Evolutionary conservation across 169 alveolate species (phyloP), one percentile per base, ranked within the genome.

Genomic region (Babesia bigemina): DNA sequence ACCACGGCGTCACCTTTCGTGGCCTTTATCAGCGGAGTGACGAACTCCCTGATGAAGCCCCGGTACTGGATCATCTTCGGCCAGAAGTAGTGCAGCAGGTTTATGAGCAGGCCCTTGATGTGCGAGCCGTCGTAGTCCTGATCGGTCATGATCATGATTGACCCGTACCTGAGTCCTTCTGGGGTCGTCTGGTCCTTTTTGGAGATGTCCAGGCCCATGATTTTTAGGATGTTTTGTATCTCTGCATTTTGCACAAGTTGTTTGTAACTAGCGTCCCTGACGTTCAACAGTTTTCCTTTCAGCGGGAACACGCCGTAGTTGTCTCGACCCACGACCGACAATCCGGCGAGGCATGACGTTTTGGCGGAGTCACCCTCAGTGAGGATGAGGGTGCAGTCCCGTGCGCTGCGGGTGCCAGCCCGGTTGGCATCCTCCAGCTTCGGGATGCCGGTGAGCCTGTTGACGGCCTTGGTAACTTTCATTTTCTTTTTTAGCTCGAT

Each of bases 311-410:
- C 99, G 13, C 99, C 99, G 91, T 92, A 98, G 55, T 91, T 91
- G 85, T 98, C 99, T 66, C 99, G 92, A 3, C 99, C 99, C 3
- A 97, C 98, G 56, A 97, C 98, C 66, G 98, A 98, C 33, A 98
- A 95, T 8, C 99, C 99, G 28, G 99, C 99, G 81, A 97, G 93
- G 17, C 99, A 99, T 47, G 98, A 92, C 21, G 99, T 93, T 81
- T 98, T 98, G 69, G 99, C 99, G 62, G 99, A 96, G 92, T 98
- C 99, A 85, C 99, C 99, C 91, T 98, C 99, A 36, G 99, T 98
- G 74, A 98, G 91, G 47, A 98, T 98, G 60, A 98, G 91, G 14
- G 99, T 97, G 87, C 99, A 97, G 56, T 96, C 94, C 76, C 91
- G 93, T 36, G 98, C 92, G 70, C 91, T 75, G 71, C 94, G 93